Conservation (phyloP, 371 early-diverging fungal genomes). For the Globomyces sp. region DNA sequence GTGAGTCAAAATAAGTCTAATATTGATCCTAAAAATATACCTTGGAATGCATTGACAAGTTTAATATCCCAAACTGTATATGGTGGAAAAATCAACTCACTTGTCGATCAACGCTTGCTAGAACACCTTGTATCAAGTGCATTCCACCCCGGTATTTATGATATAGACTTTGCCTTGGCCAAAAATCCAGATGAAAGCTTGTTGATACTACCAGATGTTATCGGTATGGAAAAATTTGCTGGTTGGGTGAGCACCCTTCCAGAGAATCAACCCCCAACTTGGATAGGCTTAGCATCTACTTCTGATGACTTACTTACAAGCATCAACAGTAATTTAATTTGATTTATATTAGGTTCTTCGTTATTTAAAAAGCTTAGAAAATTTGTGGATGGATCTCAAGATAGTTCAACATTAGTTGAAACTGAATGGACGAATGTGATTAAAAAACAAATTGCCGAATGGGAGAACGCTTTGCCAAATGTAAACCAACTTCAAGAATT, state of each 20-base stretch:
- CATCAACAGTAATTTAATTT: too few relatives aligned
- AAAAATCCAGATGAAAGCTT: conserved; percentile 53
- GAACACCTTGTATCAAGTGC: conserved; percentile 85
- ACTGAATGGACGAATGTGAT: too few relatives aligned
- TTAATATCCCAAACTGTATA: conserved; percentile 89
- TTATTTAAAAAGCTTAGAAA: too few relatives aligned
- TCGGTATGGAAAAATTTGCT: conserved; percentile 79
- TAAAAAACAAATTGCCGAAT: too few relatives aligned
- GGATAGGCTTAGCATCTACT: conserved; percentile 94
- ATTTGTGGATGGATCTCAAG: too few relatives aligned
- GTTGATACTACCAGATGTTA: conserved; percentile 79
- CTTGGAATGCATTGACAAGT: conserved; percentile 90
- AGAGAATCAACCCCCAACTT: conserved; percentile 92
- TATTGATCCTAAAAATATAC: conserved; percentile 91
- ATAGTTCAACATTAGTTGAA: too few relatives aligned
- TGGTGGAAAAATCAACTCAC: conserved; percentile 95
- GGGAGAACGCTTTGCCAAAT: too few relatives aligned
- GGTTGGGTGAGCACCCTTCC: conserved; percentile 87
- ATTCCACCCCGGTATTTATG: conserved; percentile 81
- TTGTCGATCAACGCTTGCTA: conserved; percentile 82
- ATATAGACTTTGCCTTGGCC: conserved; percentile 79
- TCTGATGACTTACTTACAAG: conserved; percentile 74
- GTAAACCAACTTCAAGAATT: too few relatives aligned
- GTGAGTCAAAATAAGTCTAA: conserved; percentile 82
- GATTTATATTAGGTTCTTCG: too few relatives aligned